phyloP scores from a whole-genome alignment of 208 protist species.

The Porcisia hertigi region DNA sequence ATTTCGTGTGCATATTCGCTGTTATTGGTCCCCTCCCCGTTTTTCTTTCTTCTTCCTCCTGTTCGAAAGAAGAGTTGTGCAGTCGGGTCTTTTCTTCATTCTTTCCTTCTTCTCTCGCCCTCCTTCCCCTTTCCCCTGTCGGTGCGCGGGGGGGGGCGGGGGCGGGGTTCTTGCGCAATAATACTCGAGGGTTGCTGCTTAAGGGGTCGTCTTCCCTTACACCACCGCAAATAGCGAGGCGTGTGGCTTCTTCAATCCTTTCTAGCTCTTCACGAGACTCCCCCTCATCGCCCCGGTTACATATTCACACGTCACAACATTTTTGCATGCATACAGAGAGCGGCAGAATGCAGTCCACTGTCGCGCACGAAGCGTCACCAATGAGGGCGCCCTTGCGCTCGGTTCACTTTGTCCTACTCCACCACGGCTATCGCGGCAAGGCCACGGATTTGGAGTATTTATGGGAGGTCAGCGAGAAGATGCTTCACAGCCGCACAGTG shows the following conservation, averaged over 20 bases:
- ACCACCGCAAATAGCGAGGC: too few species aligned
- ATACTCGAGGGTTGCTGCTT: too few species aligned
- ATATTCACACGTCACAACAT: not conserved
- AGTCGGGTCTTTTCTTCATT: conserved; percentile 17
- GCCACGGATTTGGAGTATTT: conserved; percentile 46
- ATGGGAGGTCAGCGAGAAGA: not conserved
- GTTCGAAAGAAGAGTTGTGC: too few species aligned
- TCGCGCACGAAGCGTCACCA: not conserved
- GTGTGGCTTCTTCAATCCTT: too few species aligned
- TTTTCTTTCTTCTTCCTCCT: not conserved
- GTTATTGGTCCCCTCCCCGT: not conserved
- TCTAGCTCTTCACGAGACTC: too few species aligned
- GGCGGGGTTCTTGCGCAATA: too few species aligned
- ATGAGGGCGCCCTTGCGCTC: not conserved
- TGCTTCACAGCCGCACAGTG: not conserved
- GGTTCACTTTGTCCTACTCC: conserved; percentile 51
- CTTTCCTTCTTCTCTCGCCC: not conserved
- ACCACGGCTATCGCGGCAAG: conserved; percentile 67
- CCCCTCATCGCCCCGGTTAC: not conserved
- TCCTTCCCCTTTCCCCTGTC: too few species aligned
- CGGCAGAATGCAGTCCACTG: not conserved
- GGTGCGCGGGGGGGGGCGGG: too few species aligned
- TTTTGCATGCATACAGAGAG: not conserved
- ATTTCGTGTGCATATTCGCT: not conserved
- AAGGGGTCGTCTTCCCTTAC: too few species aligned